These are phyloP conservation scores for Novymonas esmeraldas DNA, from an alignment of 208 protist species.

Conservation along the genomic window DNA sequence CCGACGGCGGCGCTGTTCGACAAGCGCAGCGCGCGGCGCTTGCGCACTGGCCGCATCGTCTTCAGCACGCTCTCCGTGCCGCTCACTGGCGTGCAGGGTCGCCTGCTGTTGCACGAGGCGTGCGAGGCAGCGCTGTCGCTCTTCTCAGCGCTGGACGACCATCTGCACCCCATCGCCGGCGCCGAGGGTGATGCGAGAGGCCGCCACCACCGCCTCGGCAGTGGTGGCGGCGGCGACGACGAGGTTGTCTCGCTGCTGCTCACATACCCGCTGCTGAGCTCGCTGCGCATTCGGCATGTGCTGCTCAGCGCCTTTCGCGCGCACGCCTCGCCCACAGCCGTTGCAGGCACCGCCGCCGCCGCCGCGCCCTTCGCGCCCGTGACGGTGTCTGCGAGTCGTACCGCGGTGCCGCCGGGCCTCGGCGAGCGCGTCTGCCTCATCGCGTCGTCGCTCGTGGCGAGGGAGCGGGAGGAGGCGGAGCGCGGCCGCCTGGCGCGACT, in stretches of 20 bases:
- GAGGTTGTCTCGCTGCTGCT: slow-evolving; percentile 27
- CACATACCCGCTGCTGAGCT: slow-evolving; percentile 42
- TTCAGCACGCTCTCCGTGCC: not conserved
- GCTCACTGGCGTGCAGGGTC: slow-evolving; percentile 14
- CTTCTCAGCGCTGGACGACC: slow-evolving; percentile 14
- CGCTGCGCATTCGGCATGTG: slow-evolving; percentile 38
- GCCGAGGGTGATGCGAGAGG: not conserved
- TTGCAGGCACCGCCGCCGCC: not conserved
- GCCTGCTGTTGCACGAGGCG: slow-evolving; percentile 26
- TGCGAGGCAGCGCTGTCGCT: slow-evolving; percentile 44
- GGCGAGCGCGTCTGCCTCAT: slow-evolving; percentile 8
- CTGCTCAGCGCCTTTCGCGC: slow-evolving; percentile 44
- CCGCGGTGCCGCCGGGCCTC: too few species aligned
- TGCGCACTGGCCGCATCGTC: slow-evolving; percentile 2
- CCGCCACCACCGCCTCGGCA: not conserved
- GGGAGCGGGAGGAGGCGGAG: slow-evolving; percentile 16
- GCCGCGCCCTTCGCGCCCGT: not conserved
- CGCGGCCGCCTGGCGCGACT: not conserved
- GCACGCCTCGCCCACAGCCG: not conserved
- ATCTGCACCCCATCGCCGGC: not conserved
- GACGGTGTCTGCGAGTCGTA: too few species aligned
- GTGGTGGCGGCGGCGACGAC: not conserved
- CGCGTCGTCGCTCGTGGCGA: not conserved
- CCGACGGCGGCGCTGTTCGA: not conserved
- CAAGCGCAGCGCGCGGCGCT: not conserved